phyloP scores from a whole-genome alignment of 495 filamentous ascomycete genomes.

The Neurospora sp. region DNA sequence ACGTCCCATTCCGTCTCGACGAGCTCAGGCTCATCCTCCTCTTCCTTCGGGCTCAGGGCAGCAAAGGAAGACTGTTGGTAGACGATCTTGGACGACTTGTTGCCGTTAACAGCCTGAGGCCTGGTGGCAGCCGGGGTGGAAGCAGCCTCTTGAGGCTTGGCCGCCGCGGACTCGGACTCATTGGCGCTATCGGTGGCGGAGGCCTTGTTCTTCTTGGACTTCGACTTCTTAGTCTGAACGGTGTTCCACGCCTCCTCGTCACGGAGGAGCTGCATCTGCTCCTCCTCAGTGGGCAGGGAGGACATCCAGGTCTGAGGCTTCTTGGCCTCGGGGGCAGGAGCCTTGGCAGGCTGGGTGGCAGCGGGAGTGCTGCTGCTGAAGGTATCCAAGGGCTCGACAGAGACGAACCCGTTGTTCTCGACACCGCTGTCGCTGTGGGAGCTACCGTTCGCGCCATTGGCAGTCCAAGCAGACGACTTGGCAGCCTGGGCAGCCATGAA shows the following conservation, averaged over 20 bases:
- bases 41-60: conserved; percentile 31
- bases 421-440: conserved; percentile 14
- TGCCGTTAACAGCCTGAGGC: conserved; percentile 11
- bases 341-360: conserved; percentile 13
- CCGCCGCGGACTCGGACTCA: conserved; percentile 15
- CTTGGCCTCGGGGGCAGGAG: conserved; percentile 13
- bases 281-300: conserved; percentile 68
- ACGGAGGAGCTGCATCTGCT: conserved; percentile 63
- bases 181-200: conserved; percentile 15
- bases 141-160: conserved; percentile 4
- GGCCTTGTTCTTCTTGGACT: conserved; percentile 33
- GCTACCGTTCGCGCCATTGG: conserved; percentile 27
- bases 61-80: conserved; percentile 37
- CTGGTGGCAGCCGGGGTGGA: conserved; percentile 11
- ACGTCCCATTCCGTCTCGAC: conserved; percentile 41
- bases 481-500: conserved; percentile 47
- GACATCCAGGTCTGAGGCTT: conserved; percentile 40
- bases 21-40: conserved; percentile 21
- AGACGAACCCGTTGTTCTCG: conserved; percentile 16
- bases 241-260: conserved; percentile 64
- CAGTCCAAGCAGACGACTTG: conserved; percentile 45
- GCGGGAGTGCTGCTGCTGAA: conserved; percentile 31
- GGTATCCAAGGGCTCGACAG: conserved; percentile 61
- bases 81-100: conserved; percentile 22
- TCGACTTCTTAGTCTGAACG: conserved; percentile 61